These are phyloP conservation scores for Mariannaea elegans DNA, from an alignment of 2,329 filamentous ascomycete genomes.

Conservation along the genomic window DNA sequence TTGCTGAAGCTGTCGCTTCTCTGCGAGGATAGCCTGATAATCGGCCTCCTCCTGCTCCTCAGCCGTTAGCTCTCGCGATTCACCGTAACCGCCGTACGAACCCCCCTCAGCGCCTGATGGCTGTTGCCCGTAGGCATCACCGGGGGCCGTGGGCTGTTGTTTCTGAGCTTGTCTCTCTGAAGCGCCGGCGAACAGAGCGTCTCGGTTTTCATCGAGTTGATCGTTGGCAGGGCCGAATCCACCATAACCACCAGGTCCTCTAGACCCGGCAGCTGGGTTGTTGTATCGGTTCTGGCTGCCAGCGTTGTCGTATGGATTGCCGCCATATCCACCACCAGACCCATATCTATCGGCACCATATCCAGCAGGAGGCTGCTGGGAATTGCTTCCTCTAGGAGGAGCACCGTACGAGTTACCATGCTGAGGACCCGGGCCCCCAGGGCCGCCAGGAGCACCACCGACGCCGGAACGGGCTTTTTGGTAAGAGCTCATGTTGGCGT, in stretches of 20 bases:
- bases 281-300: slow-evolving; percentile 40
- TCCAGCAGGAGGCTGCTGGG: slow-evolving; percentile 47
- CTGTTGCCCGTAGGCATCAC: slow-evolving; percentile 37
- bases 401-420: slow-evolving; percentile 32
- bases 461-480: slow-evolving; percentile 53
- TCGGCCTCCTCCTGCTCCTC: slow-evolving; percentile 81
- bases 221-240: slow-evolving; percentile 59
- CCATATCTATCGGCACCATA: slow-evolving; percentile 66
- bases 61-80: slow-evolving; percentile 80
- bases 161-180: slow-evolving; percentile 58
- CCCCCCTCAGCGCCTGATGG: slow-evolving; percentile 35
- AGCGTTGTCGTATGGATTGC: slow-evolving; percentile 60
- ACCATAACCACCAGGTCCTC: slow-evolving; percentile 68
- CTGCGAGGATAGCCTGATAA: slow-evolving; percentile 65
- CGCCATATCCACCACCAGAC: slow-evolving; percentile 59
- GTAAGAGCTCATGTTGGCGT: slow-evolving; percentile 56
- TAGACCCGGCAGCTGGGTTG: slow-evolving; percentile 43
- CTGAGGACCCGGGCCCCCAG: slow-evolving; percentile 45
- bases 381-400: slow-evolving; percentile 34
- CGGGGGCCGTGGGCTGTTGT: slow-evolving; percentile 35
- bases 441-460: slow-evolving; percentile 39
- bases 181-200: slow-evolving; percentile 70
- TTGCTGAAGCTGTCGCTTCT: slow-evolving; percentile 75
- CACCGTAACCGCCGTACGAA: slow-evolving; percentile 66
- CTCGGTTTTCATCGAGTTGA: slow-evolving; percentile 62